phyloP scores from a whole-genome alignment of 2,329 filamentous ascomycete species.

The Neofusicoccum sp. region DNA sequence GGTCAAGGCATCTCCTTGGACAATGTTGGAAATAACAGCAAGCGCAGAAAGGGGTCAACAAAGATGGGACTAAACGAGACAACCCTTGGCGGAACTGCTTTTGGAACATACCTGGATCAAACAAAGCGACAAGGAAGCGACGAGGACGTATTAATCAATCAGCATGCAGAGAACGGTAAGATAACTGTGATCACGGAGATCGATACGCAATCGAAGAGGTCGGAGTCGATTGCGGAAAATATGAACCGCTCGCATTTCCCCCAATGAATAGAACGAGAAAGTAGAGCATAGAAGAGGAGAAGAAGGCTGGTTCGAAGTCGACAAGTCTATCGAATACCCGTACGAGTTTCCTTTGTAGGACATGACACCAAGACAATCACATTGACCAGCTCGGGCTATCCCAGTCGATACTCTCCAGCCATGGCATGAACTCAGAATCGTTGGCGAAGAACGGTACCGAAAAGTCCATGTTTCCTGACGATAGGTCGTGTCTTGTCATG shows the following conservation, averaged over 20 bases:
- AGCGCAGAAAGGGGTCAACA: not conserved
- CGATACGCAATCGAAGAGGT: not conserved
- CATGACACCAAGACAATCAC: not conserved
- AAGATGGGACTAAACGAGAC: conserved; percentile 11
- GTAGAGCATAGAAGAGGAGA: not conserved
- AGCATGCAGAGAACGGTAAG: not conserved
- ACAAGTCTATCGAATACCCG: not conserved
- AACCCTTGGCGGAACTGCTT: not conserved
- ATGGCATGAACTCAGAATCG: conserved; percentile 45
- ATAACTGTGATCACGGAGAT: conserved; percentile 10
- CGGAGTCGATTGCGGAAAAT: not conserved
- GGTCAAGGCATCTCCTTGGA: conserved; percentile 1
- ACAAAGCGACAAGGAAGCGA: conserved; percentile 4
- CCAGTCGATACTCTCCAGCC: conserved; percentile 46
- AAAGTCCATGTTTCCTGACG: conserved; percentile 31
- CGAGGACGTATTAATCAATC: not conserved
- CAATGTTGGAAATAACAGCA: not conserved
- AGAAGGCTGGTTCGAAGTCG: not conserved
- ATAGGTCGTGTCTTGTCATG: conserved; percentile 2
- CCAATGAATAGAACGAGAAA: not conserved
- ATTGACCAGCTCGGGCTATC: conserved; percentile 34
- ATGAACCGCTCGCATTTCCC: not conserved
- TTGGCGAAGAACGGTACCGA: conserved; percentile 35
- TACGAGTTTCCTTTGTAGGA: not conserved
- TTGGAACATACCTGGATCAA: conserved; percentile 3